Base-by-base conservation (phyloP, 83 land plant genomes). In the Diphasiastrum complanatum region DNA sequence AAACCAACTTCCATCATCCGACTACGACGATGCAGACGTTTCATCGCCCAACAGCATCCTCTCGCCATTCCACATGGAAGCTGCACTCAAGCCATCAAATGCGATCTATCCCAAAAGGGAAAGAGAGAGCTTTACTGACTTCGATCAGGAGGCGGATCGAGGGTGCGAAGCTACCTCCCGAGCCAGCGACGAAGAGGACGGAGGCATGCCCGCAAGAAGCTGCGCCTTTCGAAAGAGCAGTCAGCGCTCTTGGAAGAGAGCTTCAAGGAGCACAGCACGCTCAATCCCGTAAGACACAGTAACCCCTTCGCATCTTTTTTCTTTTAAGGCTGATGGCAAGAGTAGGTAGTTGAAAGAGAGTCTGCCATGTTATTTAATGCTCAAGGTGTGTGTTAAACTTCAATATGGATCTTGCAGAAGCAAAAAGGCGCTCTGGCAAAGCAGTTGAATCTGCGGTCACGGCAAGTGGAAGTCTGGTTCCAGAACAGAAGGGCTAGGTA, bases 401-500 rank as follows among this genome's bases (percentile, higher is more conserved):
- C 16, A 10, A 10, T 40, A 16, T 10, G 43, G 10, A 16, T 40
- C 18, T 58, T 18, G 61, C 61, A 58, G 61, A 58, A 58, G 61
- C 61, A 58, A 34, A 58, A 58, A 41, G 23, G 43, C 20, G 52
- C 19, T 2, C 19, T 58, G 61, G 61, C 61, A 3, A 32, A 35
- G 14, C 43, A 38, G 43, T 14, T 38, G 12, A 38, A 38, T 38
- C 14, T 38, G 43, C 8, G 14, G 14, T 41, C 61, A 8, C 16
- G 61, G 2, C 61, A 58, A 19, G 61, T 58, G 18, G 61, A 58
- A 34, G 61, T 58, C n/a, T 58, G 61, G 61, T 58, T 58, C 33
- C 61, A 58, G 18, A 58, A 58, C 51, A 33, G 61, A 5, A 30
- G 61, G n/a, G 61, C 61, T 2, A 22, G 52, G 23, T 16, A 20